These are phyloP conservation scores for Hymenoscyphus fraxineus DNA, from an alignment of 2,329 filamentous ascomycete species.

Conservation along the genomic window DNA sequence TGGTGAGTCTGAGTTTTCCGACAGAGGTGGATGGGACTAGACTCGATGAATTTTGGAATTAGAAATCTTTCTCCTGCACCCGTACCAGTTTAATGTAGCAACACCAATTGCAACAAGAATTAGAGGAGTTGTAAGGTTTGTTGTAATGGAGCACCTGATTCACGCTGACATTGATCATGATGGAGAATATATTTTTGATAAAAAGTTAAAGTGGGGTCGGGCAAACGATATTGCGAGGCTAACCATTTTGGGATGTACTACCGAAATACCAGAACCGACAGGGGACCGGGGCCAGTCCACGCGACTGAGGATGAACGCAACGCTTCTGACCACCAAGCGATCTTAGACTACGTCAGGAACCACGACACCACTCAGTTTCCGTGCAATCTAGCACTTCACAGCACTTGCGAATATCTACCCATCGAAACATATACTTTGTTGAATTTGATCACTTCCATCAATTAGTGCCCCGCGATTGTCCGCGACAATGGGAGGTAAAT, in stretches of 20 bases:
- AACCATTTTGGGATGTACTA: background rate
- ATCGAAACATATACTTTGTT: background rate
- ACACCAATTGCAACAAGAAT: background rate
- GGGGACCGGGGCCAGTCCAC: background rate
- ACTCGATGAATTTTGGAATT: background rate
- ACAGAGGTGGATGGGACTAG: background rate
- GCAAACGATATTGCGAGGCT: conserved; percentile 1
- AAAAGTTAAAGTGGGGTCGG: conserved; percentile 8
- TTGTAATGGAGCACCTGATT: background rate
- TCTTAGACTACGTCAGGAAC: background rate
- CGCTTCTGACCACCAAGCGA: background rate
- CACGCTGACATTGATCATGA: background rate
- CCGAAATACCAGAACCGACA: background rate
- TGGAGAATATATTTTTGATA: conserved; percentile 6
- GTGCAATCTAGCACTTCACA: background rate
- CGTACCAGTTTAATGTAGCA: background rate
- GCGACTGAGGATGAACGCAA: background rate
- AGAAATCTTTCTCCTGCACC: background rate
- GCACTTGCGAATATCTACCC: background rate
- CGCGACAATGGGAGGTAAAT: conserved; percentile 7
- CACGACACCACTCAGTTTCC: background rate
- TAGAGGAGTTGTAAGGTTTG: background rate
- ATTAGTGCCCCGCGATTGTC: too few species aligned
- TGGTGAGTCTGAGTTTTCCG: background rate
- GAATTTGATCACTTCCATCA: background rate